Evolutionary conservation across 192 early-diverging fungal species (phyloP), one percentile per base, ranked within the genome.

Genomic region (Linnemannia exigua): DNA sequence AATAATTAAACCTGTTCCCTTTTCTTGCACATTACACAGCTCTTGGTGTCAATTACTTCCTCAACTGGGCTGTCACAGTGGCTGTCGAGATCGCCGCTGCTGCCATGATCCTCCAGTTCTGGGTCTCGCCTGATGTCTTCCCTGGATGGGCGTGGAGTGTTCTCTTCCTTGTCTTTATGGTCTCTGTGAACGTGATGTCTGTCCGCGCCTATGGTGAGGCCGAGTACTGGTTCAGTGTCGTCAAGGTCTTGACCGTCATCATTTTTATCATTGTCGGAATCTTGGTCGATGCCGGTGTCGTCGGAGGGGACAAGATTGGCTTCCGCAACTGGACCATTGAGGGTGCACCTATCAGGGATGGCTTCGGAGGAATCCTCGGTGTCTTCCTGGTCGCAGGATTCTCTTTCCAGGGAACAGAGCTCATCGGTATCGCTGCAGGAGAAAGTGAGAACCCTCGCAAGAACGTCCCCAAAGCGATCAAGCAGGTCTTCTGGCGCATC

Each of bases 381-480:
- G 90, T 92, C 1, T 94, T 97, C 71, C 89, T 95, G 75, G 91
- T 93, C 3, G 96, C 97, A n/a, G 95, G 93, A 28, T 97, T 96
- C 84, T 94, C 96, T 38, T 95, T 96, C 81, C 94, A 95, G 87
- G 97, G 97, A 20, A 96, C 97, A 6, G 97, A 99, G 81, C 89
- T 99, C 22, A 94, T 98, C 52, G 98, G 96, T 71, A 93, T 99
- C 51, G 95, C 96, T 20, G 96, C 96, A 15, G 98, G 96, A 74
- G 98, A 99, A 88, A 94, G 93, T 74, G 91, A 90, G 46, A 97
- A 96, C 87, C 88, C 84, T 33, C 70, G 91, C 3, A 92, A 93
- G 63, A 92, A 94, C 52, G 94, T 96, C 0, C 95, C 95, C 33
- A 90, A 88, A 19, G 95, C 94, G 0, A 95, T 95, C 67, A 90